Evolutionary conservation across 441 rosid species (phyloP).

Genomic region (Euphorbia schlechtendalii): DNA sequence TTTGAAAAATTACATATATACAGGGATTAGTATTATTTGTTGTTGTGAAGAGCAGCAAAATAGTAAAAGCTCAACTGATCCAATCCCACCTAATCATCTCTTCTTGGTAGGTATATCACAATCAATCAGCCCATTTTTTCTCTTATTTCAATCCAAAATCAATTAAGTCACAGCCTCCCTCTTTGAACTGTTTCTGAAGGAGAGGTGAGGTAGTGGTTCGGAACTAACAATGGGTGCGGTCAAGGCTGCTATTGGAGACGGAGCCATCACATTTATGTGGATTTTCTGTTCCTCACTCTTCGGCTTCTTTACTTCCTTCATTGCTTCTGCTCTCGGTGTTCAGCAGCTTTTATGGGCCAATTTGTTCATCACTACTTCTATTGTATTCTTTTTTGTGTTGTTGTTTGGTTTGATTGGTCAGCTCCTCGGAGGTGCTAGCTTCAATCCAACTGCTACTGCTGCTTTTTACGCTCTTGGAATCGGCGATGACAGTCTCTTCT

Average conservation of each 20-base stretch:
- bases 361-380: slow-evolving; percentile 37
- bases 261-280: slow-evolving; percentile 62
- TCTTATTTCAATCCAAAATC: neutral
- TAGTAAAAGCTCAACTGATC: neutral
- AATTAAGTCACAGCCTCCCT: too few relatives aligned
- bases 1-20: too few relatives aligned
- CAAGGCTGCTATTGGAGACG: slow-evolving; percentile 63
- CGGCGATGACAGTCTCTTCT: slow-evolving; percentile 62
- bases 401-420: slow-evolving; percentile 45
- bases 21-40: too few relatives aligned
- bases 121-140: neutral
- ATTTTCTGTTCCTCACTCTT: slow-evolving; percentile 62
- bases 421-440: slow-evolving; percentile 75
- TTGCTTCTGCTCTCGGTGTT: slow-evolving; percentile 42
- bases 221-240: slow-evolving; percentile 45
- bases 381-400: slow-evolving; percentile 55
- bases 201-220: neutral
- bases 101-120: neutral
- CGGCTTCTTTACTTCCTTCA: slow-evolving; percentile 51
- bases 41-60: too few relatives aligned
- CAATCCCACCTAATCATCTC: neutral
- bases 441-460: slow-evolving; percentile 69
- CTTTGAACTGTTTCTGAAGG: too few relatives aligned
- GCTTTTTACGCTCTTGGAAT: slow-evolving; percentile 77
- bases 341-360: slow-evolving; percentile 42